Evolutionary conservation across 352 stramenopile genomes (phyloP), one percentile per base, ranked within the genome.

Genomic region (Globisporangium radiosum): DNA sequence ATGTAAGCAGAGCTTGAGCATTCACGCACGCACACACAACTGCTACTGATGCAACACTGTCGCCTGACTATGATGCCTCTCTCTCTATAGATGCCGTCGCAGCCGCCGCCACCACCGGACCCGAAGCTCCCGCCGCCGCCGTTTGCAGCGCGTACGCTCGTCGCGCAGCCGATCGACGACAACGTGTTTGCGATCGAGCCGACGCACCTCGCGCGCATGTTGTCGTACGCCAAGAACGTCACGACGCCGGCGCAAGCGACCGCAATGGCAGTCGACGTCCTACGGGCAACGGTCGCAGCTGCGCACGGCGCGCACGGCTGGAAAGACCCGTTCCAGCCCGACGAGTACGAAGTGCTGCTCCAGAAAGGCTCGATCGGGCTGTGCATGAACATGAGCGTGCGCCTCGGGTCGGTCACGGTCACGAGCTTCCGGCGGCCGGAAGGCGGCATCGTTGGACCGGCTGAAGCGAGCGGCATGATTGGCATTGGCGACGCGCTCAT

Each of bases 381-480:
- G 38, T 95, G 86, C 63, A 95, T 95, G 86, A 95, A 95, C 66
- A 95, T 95, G 86, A 93, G 84, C 59, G 81, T 95, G 57, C 79
- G 85, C 11, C 66, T 82, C 57, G 83, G 84, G 9, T 90, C 81
- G 7, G 83, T 95, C 47, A 85, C 75, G 0, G 84, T 95, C 36
- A 91, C 85, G 36, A 90, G 85, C 47, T 95, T 95, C 57, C 80
- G 85, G 5, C 82, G 85, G 4, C 85, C 85, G 4, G 78, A 89
- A n/a, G 64, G 72, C 11, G 70, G 70, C 19, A 73, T 93, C 59
- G 83, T 95, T 38, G 85, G 85, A 37, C 85, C 85, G 15, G 85
- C 83, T 7, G 85, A 95, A 69, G 83, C 83, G 10, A 89, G 83
- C 42, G 83, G 83, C 7, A 81, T 92, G 70, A 92, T 95, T 59